Percentiles rank a stretch among this genome's conserved stretches.
Evolutionary conservation across 73 alveolate genomes (phyloP).

Genomic region (Symbiodinium pilosum): DNA sequence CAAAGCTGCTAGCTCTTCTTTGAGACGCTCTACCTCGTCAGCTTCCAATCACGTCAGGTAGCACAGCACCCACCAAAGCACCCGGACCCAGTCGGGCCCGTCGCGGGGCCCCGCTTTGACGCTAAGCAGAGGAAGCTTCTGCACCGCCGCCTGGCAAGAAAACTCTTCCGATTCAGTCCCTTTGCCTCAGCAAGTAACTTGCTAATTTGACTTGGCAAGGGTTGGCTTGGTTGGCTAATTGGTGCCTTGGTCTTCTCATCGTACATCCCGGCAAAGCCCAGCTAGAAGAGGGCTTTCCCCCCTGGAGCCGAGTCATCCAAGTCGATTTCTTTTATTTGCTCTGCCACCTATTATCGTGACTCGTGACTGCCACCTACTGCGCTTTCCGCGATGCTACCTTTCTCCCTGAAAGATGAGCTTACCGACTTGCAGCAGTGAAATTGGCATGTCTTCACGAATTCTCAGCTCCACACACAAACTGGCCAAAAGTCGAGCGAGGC

Average conservation of each 20-base stretch:
- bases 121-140: constrained; percentile 97
- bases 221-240: too few species aligned
- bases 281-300: too few species aligned
- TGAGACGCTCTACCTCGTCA: constrained; percentile 96
- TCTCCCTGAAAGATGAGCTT: too few species aligned
- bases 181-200: too few species aligned
- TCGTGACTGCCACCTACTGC: too few species aligned
- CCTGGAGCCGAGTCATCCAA: too few species aligned
- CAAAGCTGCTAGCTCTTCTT: constrained; percentile 98
- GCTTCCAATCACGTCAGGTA: background rate
- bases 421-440: background rate
- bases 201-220: background rate
- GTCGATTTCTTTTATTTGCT: too few species aligned
- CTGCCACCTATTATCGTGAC: too few species aligned
- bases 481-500: background rate
- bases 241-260: constrained; percentile 77
- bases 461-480: background rate
- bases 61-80: background rate
- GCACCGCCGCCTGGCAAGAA: constrained; percentile 95
- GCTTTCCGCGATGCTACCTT: too few species aligned
- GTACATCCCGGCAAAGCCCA: background rate
- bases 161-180: background rate
- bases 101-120: constrained; percentile 98
- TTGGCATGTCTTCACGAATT: constrained; percentile 9
- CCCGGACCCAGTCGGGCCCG: constrained; percentile 96